phyloP scores from a whole-genome alignment of 2,329 filamentous ascomycete species.

The Nemania sp. region DNA sequence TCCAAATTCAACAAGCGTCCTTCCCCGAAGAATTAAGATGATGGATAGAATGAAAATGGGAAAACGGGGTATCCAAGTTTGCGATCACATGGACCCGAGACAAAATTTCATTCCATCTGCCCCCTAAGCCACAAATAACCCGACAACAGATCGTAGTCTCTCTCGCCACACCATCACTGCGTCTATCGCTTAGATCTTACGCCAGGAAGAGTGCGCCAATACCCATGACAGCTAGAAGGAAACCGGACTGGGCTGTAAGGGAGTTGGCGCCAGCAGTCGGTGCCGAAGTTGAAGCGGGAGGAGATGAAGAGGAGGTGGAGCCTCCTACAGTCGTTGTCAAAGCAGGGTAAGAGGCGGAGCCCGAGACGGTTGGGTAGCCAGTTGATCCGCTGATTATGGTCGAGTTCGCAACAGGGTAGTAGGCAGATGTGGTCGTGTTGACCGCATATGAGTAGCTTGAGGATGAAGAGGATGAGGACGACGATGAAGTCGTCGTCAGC shows the following conservation, averaged over 20 bases:
- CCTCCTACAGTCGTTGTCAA: conserved; percentile 34
- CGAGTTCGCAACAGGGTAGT: conserved; percentile 45
- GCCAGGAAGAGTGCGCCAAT: conserved; percentile 47
- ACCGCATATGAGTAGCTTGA: conserved; percentile 37
- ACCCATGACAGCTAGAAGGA: conserved; percentile 46
- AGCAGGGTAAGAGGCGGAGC: conserved; percentile 37
- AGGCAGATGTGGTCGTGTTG: conserved; percentile 34
- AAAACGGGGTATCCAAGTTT: conserved; percentile 13
- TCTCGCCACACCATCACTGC: background rate
- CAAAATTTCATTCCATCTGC: conserved; percentile 5
- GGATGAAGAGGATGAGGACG: conserved; percentile 27
- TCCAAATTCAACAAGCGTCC: conserved; percentile 38
- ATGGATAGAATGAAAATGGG: conserved; percentile 25
- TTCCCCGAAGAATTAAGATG: conserved; percentile 37
- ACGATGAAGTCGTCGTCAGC: conserved; percentile 33
- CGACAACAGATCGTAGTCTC: background rate
- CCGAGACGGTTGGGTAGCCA: conserved; percentile 43
- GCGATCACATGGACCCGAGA: conserved; percentile 10
- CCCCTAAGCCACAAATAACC: background rate
- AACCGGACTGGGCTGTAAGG: conserved; percentile 44
- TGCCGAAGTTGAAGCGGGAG: conserved; percentile 33
- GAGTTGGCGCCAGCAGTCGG: conserved; percentile 44
- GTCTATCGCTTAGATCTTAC: conserved; percentile 30
- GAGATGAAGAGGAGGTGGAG: conserved; percentile 32
- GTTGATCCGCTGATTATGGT: conserved; percentile 42